Percentiles rank a stretch among this genome's conserved stretches.
Conservation (phyloP, 345 rosid genomes). For the Arabidopsis arenosa region DNA sequence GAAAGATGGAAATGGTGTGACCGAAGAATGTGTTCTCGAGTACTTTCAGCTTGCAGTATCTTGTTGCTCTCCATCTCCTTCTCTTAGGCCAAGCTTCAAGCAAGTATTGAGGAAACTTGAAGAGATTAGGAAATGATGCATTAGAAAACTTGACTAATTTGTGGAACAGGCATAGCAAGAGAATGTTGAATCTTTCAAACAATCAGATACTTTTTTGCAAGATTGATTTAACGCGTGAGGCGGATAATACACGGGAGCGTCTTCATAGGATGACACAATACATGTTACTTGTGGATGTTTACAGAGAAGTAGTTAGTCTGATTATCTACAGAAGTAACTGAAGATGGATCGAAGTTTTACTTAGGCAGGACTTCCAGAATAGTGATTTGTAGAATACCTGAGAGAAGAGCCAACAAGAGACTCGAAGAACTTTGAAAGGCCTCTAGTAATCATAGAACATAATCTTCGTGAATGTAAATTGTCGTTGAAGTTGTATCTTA, state of each 20-base stretch:
- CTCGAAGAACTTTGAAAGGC: neutral
- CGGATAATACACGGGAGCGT: slow-evolving; percentile 2
- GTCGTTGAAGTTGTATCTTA: slow-evolving; percentile 43
- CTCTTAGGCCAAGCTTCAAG: slow-evolving; percentile 70
- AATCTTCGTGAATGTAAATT: slow-evolving; percentile 28
- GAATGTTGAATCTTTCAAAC: slow-evolving; percentile 13
- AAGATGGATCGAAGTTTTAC: slow-evolving; percentile 13
- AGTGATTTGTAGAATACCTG: slow-evolving; percentile 21
- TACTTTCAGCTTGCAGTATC: slow-evolving; percentile 79
- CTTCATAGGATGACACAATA: slow-evolving; percentile 12
- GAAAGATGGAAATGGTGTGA: slow-evolving; percentile 45
- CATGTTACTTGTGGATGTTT: slow-evolving; percentile 4
- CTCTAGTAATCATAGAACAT: neutral
- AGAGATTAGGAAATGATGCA: slow-evolving; percentile 57
- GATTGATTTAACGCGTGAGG: neutral
- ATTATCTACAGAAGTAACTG: slow-evolving; percentile 6
- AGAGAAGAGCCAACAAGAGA: slow-evolving; percentile 7
- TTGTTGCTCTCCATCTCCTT: slow-evolving; percentile 82
- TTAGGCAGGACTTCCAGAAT: slow-evolving; percentile 10
- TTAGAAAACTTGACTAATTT: slow-evolving; percentile 9
- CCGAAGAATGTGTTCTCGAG: slow-evolving; percentile 62
- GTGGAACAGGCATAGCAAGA: neutral
- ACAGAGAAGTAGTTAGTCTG: slow-evolving; percentile 18
- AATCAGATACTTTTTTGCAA: slow-evolving; percentile 19
- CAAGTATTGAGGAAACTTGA: slow-evolving; percentile 71